These are phyloP conservation scores for Funneliformis mosseae DNA, from an alignment of 192 early-diverging fungal genomes.

Conservation along the genomic window DNA sequence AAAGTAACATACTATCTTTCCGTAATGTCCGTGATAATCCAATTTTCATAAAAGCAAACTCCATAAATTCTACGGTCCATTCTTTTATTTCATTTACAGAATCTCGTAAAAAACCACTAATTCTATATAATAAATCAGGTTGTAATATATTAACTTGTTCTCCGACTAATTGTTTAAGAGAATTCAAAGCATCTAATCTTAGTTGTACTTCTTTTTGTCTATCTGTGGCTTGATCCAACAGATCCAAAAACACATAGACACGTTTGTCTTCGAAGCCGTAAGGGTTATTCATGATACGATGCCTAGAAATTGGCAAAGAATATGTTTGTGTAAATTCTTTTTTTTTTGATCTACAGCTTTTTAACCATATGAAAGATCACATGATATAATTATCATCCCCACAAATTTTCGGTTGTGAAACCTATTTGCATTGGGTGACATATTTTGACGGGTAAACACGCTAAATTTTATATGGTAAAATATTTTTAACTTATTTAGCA, in stretches of 20 bases:
- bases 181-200: constrained; percentile 21
- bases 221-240: constrained; percentile 15
- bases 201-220: not conserved
- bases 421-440: too few relatives aligned
- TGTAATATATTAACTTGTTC: constrained; percentile 11
- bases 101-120: constrained; percentile 12
- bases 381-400: too few relatives aligned
- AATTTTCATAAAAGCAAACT: not conserved
- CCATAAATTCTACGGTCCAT: constrained; percentile 31
- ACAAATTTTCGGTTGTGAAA: too few relatives aligned
- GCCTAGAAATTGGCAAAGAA: not conserved
- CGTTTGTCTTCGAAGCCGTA: not conserved
- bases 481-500: too few relatives aligned
- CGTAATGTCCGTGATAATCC: not conserved
- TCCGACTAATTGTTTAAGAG: constrained; percentile 30
- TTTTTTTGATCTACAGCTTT: too few relatives aligned
- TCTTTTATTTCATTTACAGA: constrained; percentile 17
- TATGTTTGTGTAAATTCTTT: not conserved
- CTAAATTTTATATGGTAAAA: too few relatives aligned
- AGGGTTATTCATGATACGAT: not conserved
- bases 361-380: too few relatives aligned
- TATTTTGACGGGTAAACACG: too few relatives aligned
- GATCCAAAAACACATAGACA: constrained; percentile 1
- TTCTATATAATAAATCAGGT: not conserved
- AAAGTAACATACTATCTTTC: constrained; percentile 29